Percentiles rank a stretch among this genome's conserved stretches.
Evolutionary conservation across 345 rosid genomes (phyloP).

Genomic region (Camelina hispida): DNA sequence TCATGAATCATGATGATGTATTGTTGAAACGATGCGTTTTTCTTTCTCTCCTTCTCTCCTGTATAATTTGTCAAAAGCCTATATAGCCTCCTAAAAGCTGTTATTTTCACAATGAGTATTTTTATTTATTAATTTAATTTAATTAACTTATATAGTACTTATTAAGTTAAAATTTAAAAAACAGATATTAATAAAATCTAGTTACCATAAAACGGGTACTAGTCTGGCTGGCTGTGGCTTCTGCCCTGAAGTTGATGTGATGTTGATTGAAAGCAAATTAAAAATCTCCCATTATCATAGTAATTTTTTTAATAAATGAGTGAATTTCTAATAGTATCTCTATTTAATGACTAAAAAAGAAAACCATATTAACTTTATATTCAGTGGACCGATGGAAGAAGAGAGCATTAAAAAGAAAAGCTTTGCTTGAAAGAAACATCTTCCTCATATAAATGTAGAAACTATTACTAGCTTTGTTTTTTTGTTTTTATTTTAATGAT

Average conservation of each 20-base stretch:
- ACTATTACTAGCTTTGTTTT: not conserved
- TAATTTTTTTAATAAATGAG: not conserved
- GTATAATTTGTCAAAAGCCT: slow-evolving; percentile 28
- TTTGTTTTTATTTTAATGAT: not conserved
- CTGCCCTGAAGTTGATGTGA: slow-evolving; percentile 52
- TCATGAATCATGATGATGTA: slow-evolving; percentile 35
- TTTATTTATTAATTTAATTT: not conserved
- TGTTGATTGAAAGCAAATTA: slow-evolving; percentile 50
- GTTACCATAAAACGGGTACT: slow-evolving; percentile 27
- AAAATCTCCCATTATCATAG: not conserved
- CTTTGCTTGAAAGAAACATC: slow-evolving; percentile 69
- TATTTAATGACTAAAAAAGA: slow-evolving; percentile 21
- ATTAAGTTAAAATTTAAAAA: not conserved
- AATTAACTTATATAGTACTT: not conserved
- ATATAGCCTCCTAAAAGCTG: slow-evolving; percentile 29
- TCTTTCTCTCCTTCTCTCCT: not conserved
- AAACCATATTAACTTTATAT: slow-evolving; percentile 16
- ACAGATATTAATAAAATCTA: slow-evolving; percentile 26
- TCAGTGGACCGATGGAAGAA: slow-evolving; percentile 38
- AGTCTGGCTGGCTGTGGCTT: slow-evolving; percentile 49
- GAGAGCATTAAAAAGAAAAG: slow-evolving; percentile 40
- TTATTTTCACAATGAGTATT: slow-evolving; percentile 2
- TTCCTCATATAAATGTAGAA: slow-evolving; percentile 39
- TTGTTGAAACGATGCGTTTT: slow-evolving; percentile 23
- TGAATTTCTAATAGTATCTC: slow-evolving; percentile 21